Evolutionary conservation across 2,329 filamentous ascomycete species (phyloP).

Genomic region (Botrytis paeoniae): DNA sequence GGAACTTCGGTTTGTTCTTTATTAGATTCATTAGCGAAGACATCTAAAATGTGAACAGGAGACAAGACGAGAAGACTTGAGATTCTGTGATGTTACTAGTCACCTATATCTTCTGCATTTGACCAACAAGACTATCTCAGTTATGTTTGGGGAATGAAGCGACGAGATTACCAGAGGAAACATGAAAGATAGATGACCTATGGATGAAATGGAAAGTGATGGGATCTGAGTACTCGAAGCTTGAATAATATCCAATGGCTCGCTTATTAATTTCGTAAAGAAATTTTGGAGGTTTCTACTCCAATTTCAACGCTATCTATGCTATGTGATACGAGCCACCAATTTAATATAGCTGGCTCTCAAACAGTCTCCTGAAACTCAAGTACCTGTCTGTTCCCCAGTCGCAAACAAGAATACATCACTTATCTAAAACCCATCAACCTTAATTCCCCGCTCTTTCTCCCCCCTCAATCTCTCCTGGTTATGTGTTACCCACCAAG

Average conservation of each 20-base stretch:
- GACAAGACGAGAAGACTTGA: background rate
- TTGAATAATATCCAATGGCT: background rate
- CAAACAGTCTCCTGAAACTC: background rate
- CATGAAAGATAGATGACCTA: background rate
- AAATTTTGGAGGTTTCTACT: background rate
- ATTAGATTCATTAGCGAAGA: background rate
- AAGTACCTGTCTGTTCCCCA: background rate
- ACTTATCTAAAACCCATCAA: constrained; percentile 27
- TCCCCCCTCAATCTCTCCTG: constrained; percentile 39
- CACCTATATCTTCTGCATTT: background rate
- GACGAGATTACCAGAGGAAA: background rate
- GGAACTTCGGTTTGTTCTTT: background rate
- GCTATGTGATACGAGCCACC: background rate
- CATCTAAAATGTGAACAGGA: background rate
- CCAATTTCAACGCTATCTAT: background rate
- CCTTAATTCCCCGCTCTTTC: constrained; percentile 37
- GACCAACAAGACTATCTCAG: background rate
- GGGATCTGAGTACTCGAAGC: background rate
- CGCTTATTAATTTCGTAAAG: background rate
- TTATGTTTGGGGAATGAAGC: background rate
- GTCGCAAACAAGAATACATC: background rate
- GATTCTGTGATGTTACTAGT: background rate
- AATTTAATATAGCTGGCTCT: background rate
- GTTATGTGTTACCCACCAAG: constrained; percentile 56
- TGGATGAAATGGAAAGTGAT: background rate